phyloP scores from a whole-genome alignment of 371 early-diverging fungal species.

The Mucor saturninus region DNA sequence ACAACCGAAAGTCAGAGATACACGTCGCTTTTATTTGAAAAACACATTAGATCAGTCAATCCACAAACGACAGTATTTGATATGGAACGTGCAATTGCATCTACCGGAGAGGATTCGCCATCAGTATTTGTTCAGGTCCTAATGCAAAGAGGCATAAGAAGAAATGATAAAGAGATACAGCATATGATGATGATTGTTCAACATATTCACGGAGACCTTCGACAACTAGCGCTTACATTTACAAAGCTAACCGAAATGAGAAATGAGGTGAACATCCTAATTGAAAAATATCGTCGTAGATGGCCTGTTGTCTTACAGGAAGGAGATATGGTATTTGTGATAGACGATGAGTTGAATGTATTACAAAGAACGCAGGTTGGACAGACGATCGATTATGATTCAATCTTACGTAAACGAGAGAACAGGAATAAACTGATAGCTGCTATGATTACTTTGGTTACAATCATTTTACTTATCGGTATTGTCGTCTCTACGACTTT shows the following conservation, averaged over 20 bases:
- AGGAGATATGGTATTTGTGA: conserved; percentile 22
- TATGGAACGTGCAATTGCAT: conserved; percentile 23
- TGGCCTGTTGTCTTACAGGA: conserved; percentile 25
- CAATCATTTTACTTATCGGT: conserved; percentile 9
- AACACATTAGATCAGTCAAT: conserved; percentile 20
- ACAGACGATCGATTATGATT: conserved; percentile 16
- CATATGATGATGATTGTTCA: conserved; percentile 17
- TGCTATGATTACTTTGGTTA: conserved; percentile 1
- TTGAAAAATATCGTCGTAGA: conserved; percentile 26
- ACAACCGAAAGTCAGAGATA: conserved; percentile 21
- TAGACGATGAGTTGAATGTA: conserved; percentile 22
- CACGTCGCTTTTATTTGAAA: conserved; percentile 21
- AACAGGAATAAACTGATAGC: conserved; percentile 9
- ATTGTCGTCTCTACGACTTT: conserved; percentile 14
- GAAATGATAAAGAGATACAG: conserved; percentile 15
- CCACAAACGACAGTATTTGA: conserved; percentile 24
- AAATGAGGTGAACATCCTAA: conserved; percentile 14
- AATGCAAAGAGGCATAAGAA: conserved; percentile 21
- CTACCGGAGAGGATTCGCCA: conserved; percentile 15
- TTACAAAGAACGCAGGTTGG: conserved; percentile 13
- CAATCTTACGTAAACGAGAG: conserved; percentile 11
- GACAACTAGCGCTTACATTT: conserved; percentile 6
- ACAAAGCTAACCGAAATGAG: conserved; percentile 6
- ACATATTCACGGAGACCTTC: conserved; percentile 21
- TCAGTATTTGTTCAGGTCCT: conserved; percentile 28